Percentiles rank a stretch among this genome's conserved stretches.
These are phyloP conservation scores for Arabis hirsuta DNA, from an alignment of 345 rosid genomes.

Conservation along the genomic window DNA sequence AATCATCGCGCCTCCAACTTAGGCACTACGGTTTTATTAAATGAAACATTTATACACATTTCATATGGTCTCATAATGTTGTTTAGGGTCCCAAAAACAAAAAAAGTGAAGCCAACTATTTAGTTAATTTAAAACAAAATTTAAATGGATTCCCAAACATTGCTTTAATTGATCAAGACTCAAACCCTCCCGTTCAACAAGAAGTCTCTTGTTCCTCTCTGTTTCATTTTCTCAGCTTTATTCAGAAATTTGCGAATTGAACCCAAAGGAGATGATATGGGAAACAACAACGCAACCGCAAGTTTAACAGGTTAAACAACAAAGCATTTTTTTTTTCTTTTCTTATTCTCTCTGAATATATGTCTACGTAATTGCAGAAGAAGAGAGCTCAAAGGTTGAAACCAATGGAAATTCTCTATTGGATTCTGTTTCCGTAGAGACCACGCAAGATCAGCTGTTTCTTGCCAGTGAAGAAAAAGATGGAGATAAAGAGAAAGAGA, in stretches of 20 bases:
- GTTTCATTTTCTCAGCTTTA: slow-evolving; percentile 3
- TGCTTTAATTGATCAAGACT: slow-evolving; percentile 25
- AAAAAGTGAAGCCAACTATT: slow-evolving; percentile 43
- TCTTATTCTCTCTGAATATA: neutral
- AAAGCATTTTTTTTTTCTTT: neutral
- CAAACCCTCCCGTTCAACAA: neutral
- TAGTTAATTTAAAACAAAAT: slow-evolving; percentile 13
- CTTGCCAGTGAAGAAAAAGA: slow-evolving; percentile 13
- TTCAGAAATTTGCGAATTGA: slow-evolving; percentile 14
- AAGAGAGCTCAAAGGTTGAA: slow-evolving; percentile 34
- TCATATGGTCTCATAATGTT: slow-evolving; percentile 43
- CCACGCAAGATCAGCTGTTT: slow-evolving; percentile 14
- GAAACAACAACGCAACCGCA: slow-evolving; percentile 41
- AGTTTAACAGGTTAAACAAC: slow-evolving; percentile 31
- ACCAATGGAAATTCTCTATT: slow-evolving; percentile 20
- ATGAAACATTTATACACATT: slow-evolving; percentile 20
- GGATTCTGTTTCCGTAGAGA: slow-evolving; percentile 6
- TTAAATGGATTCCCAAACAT: slow-evolving; percentile 10
- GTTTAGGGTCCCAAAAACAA: slow-evolving; percentile 35
- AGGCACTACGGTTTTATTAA: neutral
- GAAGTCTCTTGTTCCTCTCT: slow-evolving; percentile 23
- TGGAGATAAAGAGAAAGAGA: slow-evolving; percentile 25
- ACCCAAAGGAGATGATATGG: slow-evolving; percentile 40
- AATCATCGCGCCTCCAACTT: slow-evolving; percentile 5
- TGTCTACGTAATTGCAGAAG: slow-evolving; percentile 32